A percentile compares a stretch with the other conserved stretches of the same genome.
Conservation (phyloP, 1,284 basidiomycete species). For the Takashimella tepidaria region DNA sequence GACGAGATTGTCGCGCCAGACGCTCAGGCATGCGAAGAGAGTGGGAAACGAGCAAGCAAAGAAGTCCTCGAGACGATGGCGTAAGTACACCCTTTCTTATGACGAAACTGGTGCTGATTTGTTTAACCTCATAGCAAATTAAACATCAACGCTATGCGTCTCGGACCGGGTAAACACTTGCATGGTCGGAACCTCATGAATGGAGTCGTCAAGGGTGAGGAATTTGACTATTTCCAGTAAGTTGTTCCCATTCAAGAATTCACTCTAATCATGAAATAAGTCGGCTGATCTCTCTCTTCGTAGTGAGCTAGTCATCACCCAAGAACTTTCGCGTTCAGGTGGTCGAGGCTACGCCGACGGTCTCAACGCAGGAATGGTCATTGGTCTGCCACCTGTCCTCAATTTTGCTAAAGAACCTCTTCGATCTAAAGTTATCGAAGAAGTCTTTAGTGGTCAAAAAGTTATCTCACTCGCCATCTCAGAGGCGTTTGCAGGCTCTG, state of each 20-base stretch:
- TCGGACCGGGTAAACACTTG: slow-evolving; percentile 73
- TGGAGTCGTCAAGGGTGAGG: slow-evolving; percentile 77
- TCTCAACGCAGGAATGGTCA: slow-evolving; percentile 64
- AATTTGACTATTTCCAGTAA: slow-evolving; percentile 67
- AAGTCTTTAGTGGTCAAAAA: slow-evolving; percentile 63
- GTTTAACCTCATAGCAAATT: slow-evolving; percentile 59
- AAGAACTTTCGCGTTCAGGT: slow-evolving; percentile 73
- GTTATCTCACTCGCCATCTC: slow-evolving; percentile 77
- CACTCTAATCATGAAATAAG: background rate
- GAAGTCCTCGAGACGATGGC: slow-evolving; percentile 45
- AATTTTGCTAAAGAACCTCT: slow-evolving; percentile 56
- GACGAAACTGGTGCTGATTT: background rate
- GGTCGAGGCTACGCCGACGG: slow-evolving; percentile 83
- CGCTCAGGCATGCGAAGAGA: slow-evolving; percentile 63
- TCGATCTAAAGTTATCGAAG: slow-evolving; percentile 61
- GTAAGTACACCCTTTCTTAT: slow-evolving; percentile 21
- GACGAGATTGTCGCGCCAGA: slow-evolving; percentile 53
- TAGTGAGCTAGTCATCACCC: slow-evolving; percentile 69
- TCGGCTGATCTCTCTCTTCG: background rate
- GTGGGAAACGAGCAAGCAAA: slow-evolving; percentile 60
- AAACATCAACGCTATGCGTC: slow-evolving; percentile 80
- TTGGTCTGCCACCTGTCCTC: slow-evolving; percentile 60
- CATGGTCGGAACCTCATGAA: slow-evolving; percentile 74
- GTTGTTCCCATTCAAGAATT: slow-evolving; percentile 1
- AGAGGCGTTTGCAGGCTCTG: slow-evolving; percentile 88